Conservation (phyloP, 164 flowering plant genomes). For the Macadamia integrifolia region DNA sequence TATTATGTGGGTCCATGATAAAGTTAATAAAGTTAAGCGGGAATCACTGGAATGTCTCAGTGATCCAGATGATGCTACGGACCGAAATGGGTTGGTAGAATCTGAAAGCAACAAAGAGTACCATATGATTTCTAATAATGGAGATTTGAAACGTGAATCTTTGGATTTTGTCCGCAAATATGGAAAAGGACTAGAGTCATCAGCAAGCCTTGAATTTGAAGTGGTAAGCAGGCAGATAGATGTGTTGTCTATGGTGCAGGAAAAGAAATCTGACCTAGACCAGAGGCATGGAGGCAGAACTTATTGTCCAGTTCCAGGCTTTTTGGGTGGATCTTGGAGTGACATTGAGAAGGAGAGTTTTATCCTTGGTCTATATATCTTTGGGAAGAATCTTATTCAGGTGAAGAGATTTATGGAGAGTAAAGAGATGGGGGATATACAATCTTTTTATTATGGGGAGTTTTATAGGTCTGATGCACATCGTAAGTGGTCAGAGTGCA, state of each 20-base stretch:
- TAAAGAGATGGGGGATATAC: constrained; percentile 57
- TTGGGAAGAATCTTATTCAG: constrained; percentile 72
- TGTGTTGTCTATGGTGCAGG: neutral
- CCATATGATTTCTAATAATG: neutral
- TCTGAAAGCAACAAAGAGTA: constrained; percentile 8
- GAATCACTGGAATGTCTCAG: constrained; percentile 9
- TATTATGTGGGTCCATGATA: constrained; percentile 36
- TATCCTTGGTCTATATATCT: constrained; percentile 81
- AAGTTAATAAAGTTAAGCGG: constrained; percentile 14
- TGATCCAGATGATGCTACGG: constrained; percentile 1
- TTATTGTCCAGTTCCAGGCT: constrained; percentile 42
- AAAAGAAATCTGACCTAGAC: constrained; percentile 6
- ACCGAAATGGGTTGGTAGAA: constrained; percentile 8
- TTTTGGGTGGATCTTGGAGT: constrained; percentile 43
- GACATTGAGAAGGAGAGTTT: constrained; percentile 55
- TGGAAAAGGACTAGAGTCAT: neutral
- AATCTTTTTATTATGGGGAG: constrained; percentile 70
- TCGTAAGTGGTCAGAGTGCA: constrained; percentile 62
- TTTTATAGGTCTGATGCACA: constrained; percentile 56
- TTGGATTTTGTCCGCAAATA: constrained; percentile 1
- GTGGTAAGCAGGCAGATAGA: constrained; percentile 8
- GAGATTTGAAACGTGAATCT: neutral
- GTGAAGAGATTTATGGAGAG: constrained; percentile 55
- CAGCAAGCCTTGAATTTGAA: neutral
- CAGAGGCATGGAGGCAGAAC: constrained; percentile 5